Percentiles rank a stretch among this genome's conserved stretches.
phyloP scores from a whole-genome alignment of 1,139 yeast genomes.

The Yamadazyma aaseri region DNA sequence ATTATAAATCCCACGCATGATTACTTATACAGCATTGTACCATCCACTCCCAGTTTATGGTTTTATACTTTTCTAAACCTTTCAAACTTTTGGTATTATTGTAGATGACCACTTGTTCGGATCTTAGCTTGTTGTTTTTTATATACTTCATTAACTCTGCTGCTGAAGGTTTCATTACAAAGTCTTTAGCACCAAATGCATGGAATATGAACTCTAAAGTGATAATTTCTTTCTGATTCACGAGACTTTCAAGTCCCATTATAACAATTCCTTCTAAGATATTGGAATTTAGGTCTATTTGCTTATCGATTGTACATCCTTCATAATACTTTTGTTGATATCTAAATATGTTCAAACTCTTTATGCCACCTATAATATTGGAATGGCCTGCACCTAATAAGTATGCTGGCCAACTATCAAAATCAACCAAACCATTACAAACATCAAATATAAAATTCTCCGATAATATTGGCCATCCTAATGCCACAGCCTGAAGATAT shows the following conservation, averaged over 20 bases:
- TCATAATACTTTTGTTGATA: slow-evolving; percentile 33
- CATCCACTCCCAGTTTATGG: slow-evolving; percentile 50
- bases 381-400: slow-evolving; percentile 74
- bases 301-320: slow-evolving; percentile 27
- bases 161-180: slow-evolving; percentile 7
- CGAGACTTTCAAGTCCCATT: slow-evolving; percentile 25
- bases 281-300: slow-evolving; percentile 35
- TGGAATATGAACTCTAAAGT: slow-evolving; percentile 46
- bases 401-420: slow-evolving; percentile 51
- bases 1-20: slow-evolving; percentile 21
- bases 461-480: slow-evolving; percentile 87
- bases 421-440: slow-evolving; percentile 20
- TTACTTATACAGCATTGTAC: slow-evolving; percentile 68
- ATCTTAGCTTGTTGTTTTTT: slow-evolving; percentile 1
- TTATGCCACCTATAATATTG: slow-evolving; percentile 29
- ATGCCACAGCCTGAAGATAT: slow-evolving; percentile 78
- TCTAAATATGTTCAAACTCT: slow-evolving; percentile 40
- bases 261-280: slow-evolving; percentile 32
- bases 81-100: slow-evolving; percentile 19
- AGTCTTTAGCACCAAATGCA: slow-evolving; percentile 42
- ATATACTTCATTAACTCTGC: slow-evolving; percentile 7
- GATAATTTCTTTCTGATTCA: slow-evolving; percentile 23
- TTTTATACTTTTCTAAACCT: slow-evolving; percentile 5
- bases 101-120: slow-evolving; percentile 21
- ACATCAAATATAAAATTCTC: slow-evolving; percentile 60